These are phyloP conservation scores for Colletotrichum theobromicola DNA, from an alignment of 2,329 filamentous ascomycete species.

Conservation along the genomic window DNA sequence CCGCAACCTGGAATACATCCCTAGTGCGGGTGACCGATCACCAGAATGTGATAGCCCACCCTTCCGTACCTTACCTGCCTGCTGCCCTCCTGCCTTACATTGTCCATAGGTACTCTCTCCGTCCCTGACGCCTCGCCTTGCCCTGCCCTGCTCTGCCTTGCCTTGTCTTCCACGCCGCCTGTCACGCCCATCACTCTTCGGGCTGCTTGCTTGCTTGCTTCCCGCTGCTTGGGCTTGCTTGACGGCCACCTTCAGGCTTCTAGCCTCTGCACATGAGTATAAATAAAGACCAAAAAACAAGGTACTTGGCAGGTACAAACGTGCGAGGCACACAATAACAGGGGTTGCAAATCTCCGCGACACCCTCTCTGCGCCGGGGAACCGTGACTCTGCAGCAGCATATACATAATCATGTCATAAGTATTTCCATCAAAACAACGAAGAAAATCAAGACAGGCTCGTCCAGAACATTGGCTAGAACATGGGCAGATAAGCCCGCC, in stretches of 20 bases:
- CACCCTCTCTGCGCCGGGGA: slow-evolving; percentile 5
- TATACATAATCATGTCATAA: slow-evolving; percentile 13
- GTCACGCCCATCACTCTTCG: background rate
- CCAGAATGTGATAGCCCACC: slow-evolving; percentile 19
- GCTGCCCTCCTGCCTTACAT: background rate
- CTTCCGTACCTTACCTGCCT: background rate
- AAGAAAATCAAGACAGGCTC: background rate
- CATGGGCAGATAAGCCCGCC: background rate
- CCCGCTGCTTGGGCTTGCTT: background rate
- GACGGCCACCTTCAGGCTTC: background rate
- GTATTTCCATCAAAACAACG: slow-evolving; percentile 1
- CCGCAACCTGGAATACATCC: slow-evolving; percentile 2
- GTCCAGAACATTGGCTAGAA: background rate
- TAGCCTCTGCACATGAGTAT: background rate
- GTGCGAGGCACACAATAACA: background rate
- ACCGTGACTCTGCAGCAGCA: background rate
- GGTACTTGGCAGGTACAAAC: background rate
- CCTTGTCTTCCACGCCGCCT: background rate
- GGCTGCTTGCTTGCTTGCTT: background rate
- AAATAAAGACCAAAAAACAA: background rate
- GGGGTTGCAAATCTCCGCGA: slow-evolving; percentile 18
- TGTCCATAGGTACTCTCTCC: background rate
- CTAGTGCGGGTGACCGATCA: slow-evolving; percentile 16
- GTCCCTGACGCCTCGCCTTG: background rate
- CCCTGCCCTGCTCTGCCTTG: background rate